phyloP scores from a whole-genome alignment of 1,139 yeast species.

The Protomyces inouyei region DNA sequence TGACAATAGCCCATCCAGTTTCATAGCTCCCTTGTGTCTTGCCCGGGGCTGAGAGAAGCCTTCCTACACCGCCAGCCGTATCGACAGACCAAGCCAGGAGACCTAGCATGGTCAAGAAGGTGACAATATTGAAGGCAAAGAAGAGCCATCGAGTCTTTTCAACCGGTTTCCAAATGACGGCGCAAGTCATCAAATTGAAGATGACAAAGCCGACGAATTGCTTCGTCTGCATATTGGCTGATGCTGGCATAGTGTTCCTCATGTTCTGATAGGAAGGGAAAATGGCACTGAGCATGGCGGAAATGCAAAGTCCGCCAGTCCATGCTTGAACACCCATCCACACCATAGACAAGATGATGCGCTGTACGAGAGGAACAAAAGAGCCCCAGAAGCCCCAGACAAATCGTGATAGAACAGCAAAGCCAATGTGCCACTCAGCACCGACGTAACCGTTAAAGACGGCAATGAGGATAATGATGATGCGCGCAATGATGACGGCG shows the following conservation, averaged over 20 bases:
- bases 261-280: constrained; percentile 31
- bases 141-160: constrained; percentile 29
- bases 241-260: constrained; percentile 29
- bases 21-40: constrained; percentile 29
- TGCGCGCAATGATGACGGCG: constrained; percentile 31
- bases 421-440: constrained; percentile 37
- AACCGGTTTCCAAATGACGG: constrained; percentile 31
- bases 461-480: constrained; percentile 31
- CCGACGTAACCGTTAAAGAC: constrained; percentile 38
- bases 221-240: constrained; percentile 31
- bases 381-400: constrained; percentile 38
- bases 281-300: constrained; percentile 31
- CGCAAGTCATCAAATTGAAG: constrained; percentile 51
- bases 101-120: constrained; percentile 30
- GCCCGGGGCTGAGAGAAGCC: constrained; percentile 15
- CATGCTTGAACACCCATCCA: constrained; percentile 38
- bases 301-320: constrained; percentile 33
- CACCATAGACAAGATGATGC: constrained; percentile 36
- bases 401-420: constrained; percentile 36
- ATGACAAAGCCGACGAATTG: constrained; percentile 68
- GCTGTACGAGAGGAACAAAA: constrained; percentile 35
- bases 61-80: constrained; percentile 30
- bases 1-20: constrained; percentile 29
- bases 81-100: constrained; percentile 33
- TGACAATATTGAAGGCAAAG: constrained; percentile 27